Evolutionary conservation across 2,329 filamentous ascomycete genomes (phyloP), one percentile per base, ranked within the genome.

Genomic region (Alternaria novae-zelandiae): DNA sequence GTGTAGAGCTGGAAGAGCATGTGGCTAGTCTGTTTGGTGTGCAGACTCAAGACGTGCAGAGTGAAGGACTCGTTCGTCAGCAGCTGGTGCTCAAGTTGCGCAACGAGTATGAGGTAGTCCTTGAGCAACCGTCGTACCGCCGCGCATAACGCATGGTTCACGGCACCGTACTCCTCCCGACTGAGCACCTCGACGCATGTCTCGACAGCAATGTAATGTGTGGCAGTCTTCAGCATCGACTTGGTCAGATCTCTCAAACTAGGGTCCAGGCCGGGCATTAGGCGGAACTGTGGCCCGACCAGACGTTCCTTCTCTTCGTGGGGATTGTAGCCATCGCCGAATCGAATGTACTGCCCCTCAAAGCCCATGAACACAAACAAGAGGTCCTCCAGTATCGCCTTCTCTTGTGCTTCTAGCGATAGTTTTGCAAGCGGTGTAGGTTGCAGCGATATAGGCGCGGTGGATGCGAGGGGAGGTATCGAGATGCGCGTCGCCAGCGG

Each of bases 341-440:
- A 98, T 59, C 93, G 91, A 65, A 99, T 92, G 77, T 98, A 98
- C 79, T 97, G 94, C n/a, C 96, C 96, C 81, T 99, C 96, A 68
- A 94, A 97, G 23, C 96, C 96, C 94, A 99, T 97, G 73, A 98
- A 96, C 6, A 97, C 94, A 76, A 95, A 97, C 36, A 98, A 82
- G 15, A 99, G 82, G 73, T 99, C 96, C 71, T 97, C 94, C 46
- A 98, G 85, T 50, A 99, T 91, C 9, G 89, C 91, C 23, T 89
- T 88, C 81, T 99, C 96, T 79, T 99, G 96, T 3, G 88, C 87
- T 68, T 96, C 91, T 26, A 96, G 83, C 1, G 89, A 89, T 63
- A 98, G 82, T 61, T 92, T 88, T 59, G 86, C 84, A 15, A 98
- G 84, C 7, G 90, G 85, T 53, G 83, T 83, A 1, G 92, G 91